These are phyloP conservation scores for Chenopodium album DNA, from an alignment of 148 eudicot species.

Conservation along the genomic window DNA sequence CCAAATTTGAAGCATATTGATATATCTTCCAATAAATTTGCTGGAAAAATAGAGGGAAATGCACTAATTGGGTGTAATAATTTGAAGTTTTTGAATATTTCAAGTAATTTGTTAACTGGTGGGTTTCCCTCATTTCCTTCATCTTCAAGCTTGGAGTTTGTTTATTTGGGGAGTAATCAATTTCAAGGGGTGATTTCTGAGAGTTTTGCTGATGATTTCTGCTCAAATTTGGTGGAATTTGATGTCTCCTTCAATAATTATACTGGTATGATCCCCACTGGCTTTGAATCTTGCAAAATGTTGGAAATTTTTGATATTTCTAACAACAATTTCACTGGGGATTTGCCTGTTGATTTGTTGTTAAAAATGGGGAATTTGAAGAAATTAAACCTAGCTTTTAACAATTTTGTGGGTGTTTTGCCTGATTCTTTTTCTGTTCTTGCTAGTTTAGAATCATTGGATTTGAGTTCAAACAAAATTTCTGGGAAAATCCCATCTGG, in stretches of 20 bases:
- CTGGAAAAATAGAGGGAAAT: conserved; percentile 35
- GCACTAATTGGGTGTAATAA: conserved; percentile 32
- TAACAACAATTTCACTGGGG: conserved; percentile 71
- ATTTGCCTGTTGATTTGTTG: conserved; percentile 62
- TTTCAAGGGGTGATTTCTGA: conserved; percentile 48
- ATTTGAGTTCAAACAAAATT: conserved; percentile 67
- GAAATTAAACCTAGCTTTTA: conserved; percentile 41
- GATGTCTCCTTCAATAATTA: conserved; percentile 67
- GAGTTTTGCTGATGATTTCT: conserved; percentile 41
- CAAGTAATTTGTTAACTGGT: conserved; percentile 46
- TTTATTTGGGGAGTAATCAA: conserved; percentile 46
- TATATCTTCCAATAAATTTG: conserved; percentile 64
- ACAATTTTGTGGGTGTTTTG: conserved; percentile 56
- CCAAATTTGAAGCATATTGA: conserved; percentile 52
- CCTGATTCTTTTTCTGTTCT: conserved; percentile 48
- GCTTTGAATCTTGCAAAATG: conserved; percentile 53
- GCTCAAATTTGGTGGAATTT: conserved; percentile 50
- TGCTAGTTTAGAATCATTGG: conserved; percentile 51
- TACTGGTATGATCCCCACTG: conserved; percentile 63
- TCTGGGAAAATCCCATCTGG: conserved; percentile 44
- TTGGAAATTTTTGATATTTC: conserved; percentile 57
- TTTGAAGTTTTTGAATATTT: conserved; percentile 55
- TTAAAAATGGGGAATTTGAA: conserved; percentile 50
- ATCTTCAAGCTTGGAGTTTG: conserved; percentile 31
- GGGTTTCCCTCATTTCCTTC: conserved; percentile 38